phyloP scores from a whole-genome alignment of 805 yeast species.

The Candida montana region DNA sequence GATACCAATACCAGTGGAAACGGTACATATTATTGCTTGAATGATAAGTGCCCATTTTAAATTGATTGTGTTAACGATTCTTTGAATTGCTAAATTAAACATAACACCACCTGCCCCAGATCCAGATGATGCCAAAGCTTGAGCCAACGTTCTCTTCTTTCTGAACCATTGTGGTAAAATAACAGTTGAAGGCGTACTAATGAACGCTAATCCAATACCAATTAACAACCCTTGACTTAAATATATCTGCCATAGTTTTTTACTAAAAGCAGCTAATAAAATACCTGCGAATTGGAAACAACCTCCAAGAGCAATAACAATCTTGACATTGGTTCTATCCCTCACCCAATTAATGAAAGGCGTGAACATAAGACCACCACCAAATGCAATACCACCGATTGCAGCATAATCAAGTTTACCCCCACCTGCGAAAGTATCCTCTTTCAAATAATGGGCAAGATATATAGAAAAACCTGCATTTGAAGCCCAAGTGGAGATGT shows the following conservation, averaged over 20 bases:
- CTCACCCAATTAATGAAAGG: constrained; percentile 47
- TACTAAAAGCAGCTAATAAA: constrained; percentile 46
- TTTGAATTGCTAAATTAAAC: constrained; percentile 27
- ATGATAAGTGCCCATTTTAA: constrained; percentile 29
- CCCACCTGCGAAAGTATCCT: constrained; percentile 46
- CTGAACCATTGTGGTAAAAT: constrained; percentile 66
- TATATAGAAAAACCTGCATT: constrained; percentile 30
- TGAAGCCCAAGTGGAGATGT: constrained; percentile 26
- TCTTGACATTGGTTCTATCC: constrained; percentile 38
- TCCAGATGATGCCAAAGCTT: constrained; percentile 33
- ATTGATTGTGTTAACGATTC: constrained; percentile 26
- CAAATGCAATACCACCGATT: constrained; percentile 61
- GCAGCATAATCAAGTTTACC: constrained; percentile 53
- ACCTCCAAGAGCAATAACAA: constrained; percentile 44
- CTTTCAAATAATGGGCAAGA: constrained; percentile 47
- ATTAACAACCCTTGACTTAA: constrained; percentile 61
- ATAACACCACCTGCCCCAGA: constrained; percentile 40
- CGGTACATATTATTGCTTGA: constrained; percentile 31
- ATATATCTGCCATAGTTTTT: constrained; percentile 55
- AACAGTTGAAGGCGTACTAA: constrained; percentile 46
- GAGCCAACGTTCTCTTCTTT: constrained; percentile 46
- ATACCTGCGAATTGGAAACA: constrained; percentile 36
- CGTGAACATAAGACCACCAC: constrained; percentile 44
- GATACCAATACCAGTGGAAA: constrained; percentile 29
- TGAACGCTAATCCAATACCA: constrained; percentile 42